Base-by-base conservation (phyloP, 441 rosid species). In the Gossypium laxum region DNA sequence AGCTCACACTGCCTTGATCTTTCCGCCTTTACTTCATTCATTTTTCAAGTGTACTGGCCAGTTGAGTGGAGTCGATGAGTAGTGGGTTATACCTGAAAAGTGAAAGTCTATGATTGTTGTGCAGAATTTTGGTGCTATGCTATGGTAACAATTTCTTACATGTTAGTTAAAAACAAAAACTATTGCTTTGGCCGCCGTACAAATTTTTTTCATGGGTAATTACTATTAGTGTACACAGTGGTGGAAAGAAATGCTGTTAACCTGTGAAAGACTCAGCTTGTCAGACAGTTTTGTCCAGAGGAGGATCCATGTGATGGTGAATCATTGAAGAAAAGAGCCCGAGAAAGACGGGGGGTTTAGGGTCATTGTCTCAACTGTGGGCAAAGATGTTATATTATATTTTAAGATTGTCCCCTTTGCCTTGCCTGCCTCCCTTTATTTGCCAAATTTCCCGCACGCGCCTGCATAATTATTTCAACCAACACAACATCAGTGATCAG, bases 271-370 rank as follows among this genome's bases (percentile, higher is more conserved):
- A 34, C 64, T 34, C 34, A 45, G 28, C 32, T 19, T 57, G 48
- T 28, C 45, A 68, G 52, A 22, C 74, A 57, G 66, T 12, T 15
- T 72, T 57, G n/a, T 17, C 38, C 61, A 45, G 41, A 22, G 26
- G 15, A 64, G 50, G 28, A 18, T 48, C 62, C 51, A 43, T 24
- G 69, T 24, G 69, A 59, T 26, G 54, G 57, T 51, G 70, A 72
- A 72, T 54, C 24, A 34, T 5, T 2, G 67, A 69, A 60, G 18
- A 48, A 62, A 57, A 63, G 64, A 72, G 74, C 71, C 76, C 78
- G 69, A 45, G 70, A 72, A 59, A 75, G 18, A 59, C 72, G 75
- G 69, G 81, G 71, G 5, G 4, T 51, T 64, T 30, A 32, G 72
- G 67, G 21, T 57, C 62, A 38, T 15, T 52, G 71, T 73, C 45